These are phyloP conservation scores for Cymbopogon flexuosus DNA, from an alignment of 202 grass and related monocot species.

Conservation along the genomic window DNA sequence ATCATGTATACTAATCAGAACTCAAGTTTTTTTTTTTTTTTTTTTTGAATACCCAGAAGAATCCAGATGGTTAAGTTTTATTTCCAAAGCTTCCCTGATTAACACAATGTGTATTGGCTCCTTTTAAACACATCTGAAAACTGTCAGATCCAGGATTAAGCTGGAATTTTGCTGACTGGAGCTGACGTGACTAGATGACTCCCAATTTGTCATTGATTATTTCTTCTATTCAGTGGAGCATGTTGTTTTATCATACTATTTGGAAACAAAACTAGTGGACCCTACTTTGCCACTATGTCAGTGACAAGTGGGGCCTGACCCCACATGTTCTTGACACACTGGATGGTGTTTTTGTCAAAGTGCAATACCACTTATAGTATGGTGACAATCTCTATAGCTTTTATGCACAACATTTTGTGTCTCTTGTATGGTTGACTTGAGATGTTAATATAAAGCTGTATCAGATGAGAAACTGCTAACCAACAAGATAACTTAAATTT, in stretches of 20 bases:
- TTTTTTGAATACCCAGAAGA: not conserved
- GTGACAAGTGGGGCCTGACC: not conserved
- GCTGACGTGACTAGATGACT: not conserved
- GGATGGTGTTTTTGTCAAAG: not conserved
- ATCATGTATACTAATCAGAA: not conserved
- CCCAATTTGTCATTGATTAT: not conserved
- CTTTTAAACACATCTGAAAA: not conserved
- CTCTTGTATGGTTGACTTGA: not conserved
- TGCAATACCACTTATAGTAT: not conserved
- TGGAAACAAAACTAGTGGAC: not conserved
- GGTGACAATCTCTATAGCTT: not conserved
- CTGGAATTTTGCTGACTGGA: not conserved
- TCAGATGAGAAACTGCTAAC: not conserved
- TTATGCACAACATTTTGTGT: not conserved
- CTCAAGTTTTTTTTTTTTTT: not conserved
- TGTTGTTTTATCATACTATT: not conserved
- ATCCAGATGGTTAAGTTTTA: not conserved
- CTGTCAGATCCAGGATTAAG: not conserved
- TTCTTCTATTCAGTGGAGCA: not conserved
- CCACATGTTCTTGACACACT: not conserved
- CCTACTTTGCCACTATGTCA: not conserved
- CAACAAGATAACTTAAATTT: not conserved
- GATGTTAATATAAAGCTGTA: not conserved
- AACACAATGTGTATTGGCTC: not conserved
- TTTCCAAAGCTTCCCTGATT: conserved; percentile 1